Evolutionary conservation across 2,329 filamentous ascomycete species (phyloP).

Genomic region (Pestalotiopsis sp.): DNA sequence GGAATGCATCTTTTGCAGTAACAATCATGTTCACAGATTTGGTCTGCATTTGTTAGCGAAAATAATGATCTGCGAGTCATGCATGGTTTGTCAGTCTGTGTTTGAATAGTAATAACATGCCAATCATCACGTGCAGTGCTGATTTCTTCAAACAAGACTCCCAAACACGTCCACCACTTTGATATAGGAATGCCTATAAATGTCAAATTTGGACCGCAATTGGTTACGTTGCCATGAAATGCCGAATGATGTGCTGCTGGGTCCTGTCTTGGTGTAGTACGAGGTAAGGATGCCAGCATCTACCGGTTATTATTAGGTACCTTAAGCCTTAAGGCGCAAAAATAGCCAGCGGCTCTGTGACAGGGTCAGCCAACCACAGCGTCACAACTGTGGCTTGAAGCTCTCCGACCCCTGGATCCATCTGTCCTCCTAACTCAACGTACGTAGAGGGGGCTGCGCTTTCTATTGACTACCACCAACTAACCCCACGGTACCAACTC

Average conservation of each 20-base stretch:
- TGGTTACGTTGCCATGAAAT: neutral
- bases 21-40: neutral
- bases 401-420: slow-evolving; percentile 5
- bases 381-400: slow-evolving; percentile 5
- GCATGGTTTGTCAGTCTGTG: neutral
- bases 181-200: neutral
- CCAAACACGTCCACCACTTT: neutral
- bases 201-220: neutral
- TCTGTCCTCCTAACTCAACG: neutral
- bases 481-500: neutral
- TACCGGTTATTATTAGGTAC: neutral
- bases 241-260: neutral
- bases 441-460: neutral
- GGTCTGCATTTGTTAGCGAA: neutral
- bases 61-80: neutral
- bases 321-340: neutral
- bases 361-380: neutral
- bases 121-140: neutral
- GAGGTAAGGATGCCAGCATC: neutral
- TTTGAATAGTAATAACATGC: neutral
- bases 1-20: neutral
- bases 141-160: neutral
- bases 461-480: neutral
- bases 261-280: neutral
- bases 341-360: neutral